These are phyloP conservation scores for Ramularia endophylla DNA, from an alignment of 2,329 filamentous ascomycete species.

Conservation along the genomic window DNA sequence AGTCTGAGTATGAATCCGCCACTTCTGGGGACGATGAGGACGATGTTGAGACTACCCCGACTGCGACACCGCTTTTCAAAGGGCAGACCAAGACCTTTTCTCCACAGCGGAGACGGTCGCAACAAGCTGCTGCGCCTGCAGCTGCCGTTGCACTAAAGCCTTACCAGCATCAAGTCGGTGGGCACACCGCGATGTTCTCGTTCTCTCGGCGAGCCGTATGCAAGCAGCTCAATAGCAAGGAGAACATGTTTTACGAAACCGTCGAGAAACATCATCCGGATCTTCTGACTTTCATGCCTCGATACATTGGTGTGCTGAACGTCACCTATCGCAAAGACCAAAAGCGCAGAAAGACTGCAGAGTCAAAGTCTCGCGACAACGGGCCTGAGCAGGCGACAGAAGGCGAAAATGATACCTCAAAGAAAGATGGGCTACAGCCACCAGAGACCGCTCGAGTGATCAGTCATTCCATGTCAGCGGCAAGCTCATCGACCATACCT, in stretches of 20 bases:
- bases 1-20: constrained; percentile 45
- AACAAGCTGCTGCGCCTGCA: constrained; percentile 53
- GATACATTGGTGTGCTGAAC: constrained; percentile 95
- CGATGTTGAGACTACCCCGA: constrained; percentile 19
- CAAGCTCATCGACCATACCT: constrained; percentile 56
- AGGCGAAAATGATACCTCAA: not conserved
- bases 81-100: constrained; percentile 19
- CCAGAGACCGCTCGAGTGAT: constrained; percentile 44
- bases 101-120: constrained; percentile 10
- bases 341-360: constrained; percentile 40
- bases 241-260: constrained; percentile 98
- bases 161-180: constrained; percentile 95
- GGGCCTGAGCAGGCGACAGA: not conserved
- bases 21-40: constrained; percentile 49
- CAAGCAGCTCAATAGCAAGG: constrained; percentile 95
- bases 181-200: constrained; percentile 91
- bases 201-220: constrained; percentile 94
- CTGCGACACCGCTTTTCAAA: constrained; percentile 27
- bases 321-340: constrained; percentile 88
- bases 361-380: constrained; percentile 23
- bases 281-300: constrained; percentile 82
- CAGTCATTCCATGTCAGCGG: constrained; percentile 73
- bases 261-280: constrained; percentile 88
- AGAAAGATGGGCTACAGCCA: not conserved
- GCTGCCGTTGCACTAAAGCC: constrained; percentile 94